phyloP scores from a whole-genome alignment of 2,329 filamentous ascomycete species.

The Colletotrichum theobromicola region DNA sequence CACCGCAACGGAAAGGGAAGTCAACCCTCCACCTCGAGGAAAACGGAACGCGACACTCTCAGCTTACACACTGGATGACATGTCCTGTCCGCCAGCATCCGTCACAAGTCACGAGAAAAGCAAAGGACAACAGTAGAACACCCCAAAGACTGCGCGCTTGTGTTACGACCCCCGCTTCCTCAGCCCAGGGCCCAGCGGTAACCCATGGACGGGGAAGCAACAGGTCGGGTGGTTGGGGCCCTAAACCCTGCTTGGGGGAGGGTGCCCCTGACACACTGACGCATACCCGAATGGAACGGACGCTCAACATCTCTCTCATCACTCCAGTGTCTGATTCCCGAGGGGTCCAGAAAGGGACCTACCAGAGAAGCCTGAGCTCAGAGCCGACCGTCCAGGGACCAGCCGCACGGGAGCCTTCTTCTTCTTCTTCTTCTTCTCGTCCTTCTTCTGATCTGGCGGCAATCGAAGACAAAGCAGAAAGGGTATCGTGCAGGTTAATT shows the following conservation, averaged over 20 bases:
- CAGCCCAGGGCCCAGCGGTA: not conserved
- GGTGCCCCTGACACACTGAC: slow-evolving; percentile 1
- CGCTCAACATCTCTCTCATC: not conserved
- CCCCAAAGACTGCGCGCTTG: not conserved
- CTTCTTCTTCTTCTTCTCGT: not conserved
- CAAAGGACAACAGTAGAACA: not conserved
- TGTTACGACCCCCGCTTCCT: not conserved
- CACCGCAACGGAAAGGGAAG: not conserved
- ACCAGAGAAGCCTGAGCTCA: not conserved
- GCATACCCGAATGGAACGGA: not conserved
- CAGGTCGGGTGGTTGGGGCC: not conserved
- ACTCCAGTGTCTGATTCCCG: not conserved
- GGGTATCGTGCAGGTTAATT: not conserved
- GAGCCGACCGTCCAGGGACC: not conserved
- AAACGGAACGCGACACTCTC: not conserved
- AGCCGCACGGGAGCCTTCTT: not conserved
- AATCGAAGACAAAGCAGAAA: not conserved
- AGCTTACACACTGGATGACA: not conserved
- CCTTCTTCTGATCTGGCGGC: not conserved
- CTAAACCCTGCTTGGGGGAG: slow-evolving; percentile 4
- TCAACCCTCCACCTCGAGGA: not conserved
- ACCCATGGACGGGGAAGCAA: slow-evolving; percentile 1
- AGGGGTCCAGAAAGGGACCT: not conserved
- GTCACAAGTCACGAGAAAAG: not conserved
- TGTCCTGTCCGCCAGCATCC: not conserved